Evolutionary conservation across 108 stramenopile genomes (phyloP).

Genomic region (Craspedostauros australis): DNA sequence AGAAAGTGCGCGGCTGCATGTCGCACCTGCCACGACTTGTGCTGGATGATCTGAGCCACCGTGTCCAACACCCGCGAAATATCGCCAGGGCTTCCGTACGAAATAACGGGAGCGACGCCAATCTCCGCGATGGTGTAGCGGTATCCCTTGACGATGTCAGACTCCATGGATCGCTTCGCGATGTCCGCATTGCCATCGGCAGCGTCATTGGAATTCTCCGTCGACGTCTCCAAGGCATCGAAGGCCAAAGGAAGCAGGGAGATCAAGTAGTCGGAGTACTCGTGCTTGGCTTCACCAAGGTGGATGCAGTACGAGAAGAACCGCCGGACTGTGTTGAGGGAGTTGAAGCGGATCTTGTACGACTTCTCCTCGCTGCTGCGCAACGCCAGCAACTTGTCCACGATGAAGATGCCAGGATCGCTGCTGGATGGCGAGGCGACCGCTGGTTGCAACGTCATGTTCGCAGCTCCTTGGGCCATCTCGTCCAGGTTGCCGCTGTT

Average conservation of each 20-base stretch:
- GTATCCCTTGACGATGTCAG: conserved; percentile 75
- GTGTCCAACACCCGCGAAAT: conserved; percentile 52
- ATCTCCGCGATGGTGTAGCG: conserved; percentile 75
- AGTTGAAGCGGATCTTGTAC: conserved; percentile 58
- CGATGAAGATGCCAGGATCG: conserved; percentile 57
- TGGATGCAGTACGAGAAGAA: conserved; percentile 80
- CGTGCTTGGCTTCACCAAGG: conserved; percentile 75
- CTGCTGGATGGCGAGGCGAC: conserved; percentile 3
- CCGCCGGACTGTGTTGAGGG: conserved; percentile 73
- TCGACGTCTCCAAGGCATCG: conserved; percentile 51
- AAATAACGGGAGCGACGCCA: conserved; percentile 59
- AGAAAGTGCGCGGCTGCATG: conserved; percentile 80
- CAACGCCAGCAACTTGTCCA: conserved; percentile 43
- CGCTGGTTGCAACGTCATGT: too few species aligned
- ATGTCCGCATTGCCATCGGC: conserved; percentile 50
- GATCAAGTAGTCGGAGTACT: conserved; percentile 68
- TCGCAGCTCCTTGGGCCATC: too few species aligned
- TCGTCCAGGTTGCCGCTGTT: conserved; percentile 9
- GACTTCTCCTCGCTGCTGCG: conserved; percentile 23
- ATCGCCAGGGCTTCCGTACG: conserved; percentile 56
- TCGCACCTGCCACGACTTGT: conserved; percentile 82
- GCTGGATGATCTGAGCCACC: conserved; percentile 39
- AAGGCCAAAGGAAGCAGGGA: conserved; percentile 76
- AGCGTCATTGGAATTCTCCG: conserved; percentile 25
- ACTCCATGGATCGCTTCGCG: conserved; percentile 68